phyloP scores from a whole-genome alignment of 2,329 filamentous ascomycete genomes.

The Exophiala xenobiotica region DNA sequence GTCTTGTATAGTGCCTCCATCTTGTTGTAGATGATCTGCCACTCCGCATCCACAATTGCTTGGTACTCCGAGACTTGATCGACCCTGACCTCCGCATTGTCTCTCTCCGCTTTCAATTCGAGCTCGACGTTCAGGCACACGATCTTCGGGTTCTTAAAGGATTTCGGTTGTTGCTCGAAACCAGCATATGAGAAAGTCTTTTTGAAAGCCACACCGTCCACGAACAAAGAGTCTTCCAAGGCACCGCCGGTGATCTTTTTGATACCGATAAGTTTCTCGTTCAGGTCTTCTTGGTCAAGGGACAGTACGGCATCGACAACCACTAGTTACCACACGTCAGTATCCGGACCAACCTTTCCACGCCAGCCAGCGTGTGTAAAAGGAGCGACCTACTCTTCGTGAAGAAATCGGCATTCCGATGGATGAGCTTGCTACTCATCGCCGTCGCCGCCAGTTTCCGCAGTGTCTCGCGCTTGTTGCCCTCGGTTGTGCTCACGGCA shows the following conservation, averaged over 20 bases:
- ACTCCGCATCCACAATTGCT: slow-evolving; percentile 97
- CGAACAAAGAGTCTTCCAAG: slow-evolving; percentile 91
- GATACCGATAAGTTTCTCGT: slow-evolving; percentile 96
- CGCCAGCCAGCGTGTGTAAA: neutral
- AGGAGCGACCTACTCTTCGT: slow-evolving; percentile 73
- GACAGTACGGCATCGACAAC: slow-evolving; percentile 95
- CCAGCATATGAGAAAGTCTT: slow-evolving; percentile 99
- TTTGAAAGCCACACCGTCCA: slow-evolving; percentile 98
- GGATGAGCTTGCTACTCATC: slow-evolving; percentile 99
- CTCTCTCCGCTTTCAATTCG: slow-evolving; percentile 97
- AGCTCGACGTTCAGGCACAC: slow-evolving; percentile 97
- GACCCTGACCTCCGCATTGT: slow-evolving; percentile 96
- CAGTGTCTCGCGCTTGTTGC: slow-evolving; percentile 82
- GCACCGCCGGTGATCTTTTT: slow-evolving; percentile 98
- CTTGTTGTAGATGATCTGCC: slow-evolving; percentile 99
- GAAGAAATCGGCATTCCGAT: slow-evolving; percentile 94
- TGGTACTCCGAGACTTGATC: slow-evolving; percentile 99
- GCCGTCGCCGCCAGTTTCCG: slow-evolving; percentile 87
- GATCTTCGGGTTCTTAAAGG: slow-evolving; percentile 90
- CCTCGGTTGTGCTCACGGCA: slow-evolving; percentile 78
- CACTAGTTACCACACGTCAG: slow-evolving; percentile 57
- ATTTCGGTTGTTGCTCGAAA: slow-evolving; percentile 98
- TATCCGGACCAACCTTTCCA: neutral
- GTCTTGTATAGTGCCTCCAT: slow-evolving; percentile 92
- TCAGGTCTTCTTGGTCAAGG: slow-evolving; percentile 92